Evolutionary conservation across 2,329 filamentous ascomycete genomes (phyloP).

Genomic region (Fusarium lyarnte): DNA sequence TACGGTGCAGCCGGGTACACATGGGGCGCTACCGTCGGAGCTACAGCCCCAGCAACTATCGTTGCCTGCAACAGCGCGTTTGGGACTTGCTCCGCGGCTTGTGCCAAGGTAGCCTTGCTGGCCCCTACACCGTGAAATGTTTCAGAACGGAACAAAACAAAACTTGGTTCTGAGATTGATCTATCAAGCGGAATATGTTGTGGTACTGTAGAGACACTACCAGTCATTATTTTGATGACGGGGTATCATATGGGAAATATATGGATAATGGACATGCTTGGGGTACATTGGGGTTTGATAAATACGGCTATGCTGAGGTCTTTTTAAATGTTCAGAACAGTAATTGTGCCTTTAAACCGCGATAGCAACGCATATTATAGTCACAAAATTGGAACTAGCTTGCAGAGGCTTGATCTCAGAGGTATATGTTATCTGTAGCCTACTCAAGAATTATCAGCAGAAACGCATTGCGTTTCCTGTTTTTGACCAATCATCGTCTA

Average conservation of each 20-base stretch:
- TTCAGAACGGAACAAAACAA: background rate
- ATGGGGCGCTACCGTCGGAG: too few relatives aligned
- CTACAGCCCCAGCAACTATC: background rate
- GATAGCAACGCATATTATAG: background rate
- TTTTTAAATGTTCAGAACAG: background rate
- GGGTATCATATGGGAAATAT: background rate
- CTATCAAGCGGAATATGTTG: background rate
- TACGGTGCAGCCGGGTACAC: too few relatives aligned
- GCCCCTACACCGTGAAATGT: background rate
- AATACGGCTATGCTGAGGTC: background rate
- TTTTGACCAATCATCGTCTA: background rate
- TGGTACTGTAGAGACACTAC: background rate
- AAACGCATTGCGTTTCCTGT: background rate
- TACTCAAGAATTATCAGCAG: background rate
- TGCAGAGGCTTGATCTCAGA: background rate
- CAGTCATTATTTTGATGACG: background rate
- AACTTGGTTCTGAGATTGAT: background rate
- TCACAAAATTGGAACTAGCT: background rate
- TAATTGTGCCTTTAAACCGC: background rate
- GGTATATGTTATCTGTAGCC: background rate
- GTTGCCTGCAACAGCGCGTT: slow-evolving; percentile 1
- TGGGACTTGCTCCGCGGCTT: background rate
- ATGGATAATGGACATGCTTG: background rate
- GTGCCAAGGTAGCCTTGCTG: background rate
- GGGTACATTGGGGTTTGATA: background rate